phyloP scores from a whole-genome alignment of 2,329 filamentous ascomycete species.

The Hymenoscyphus occultus region DNA sequence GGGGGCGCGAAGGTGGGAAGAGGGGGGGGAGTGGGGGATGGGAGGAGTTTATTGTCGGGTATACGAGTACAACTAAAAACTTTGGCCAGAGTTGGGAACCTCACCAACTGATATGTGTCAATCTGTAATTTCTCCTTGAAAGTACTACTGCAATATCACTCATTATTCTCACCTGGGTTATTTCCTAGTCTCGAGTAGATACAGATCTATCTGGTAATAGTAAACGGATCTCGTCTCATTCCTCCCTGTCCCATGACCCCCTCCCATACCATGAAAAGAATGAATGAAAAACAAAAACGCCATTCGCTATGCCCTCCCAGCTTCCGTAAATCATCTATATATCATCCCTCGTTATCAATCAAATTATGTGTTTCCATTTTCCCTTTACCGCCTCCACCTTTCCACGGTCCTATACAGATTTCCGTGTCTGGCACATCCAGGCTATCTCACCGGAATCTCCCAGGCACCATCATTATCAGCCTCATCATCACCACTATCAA shows the following conservation, averaged over 20 bases:
- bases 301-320: conserved; percentile 9
- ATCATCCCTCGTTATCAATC: not conserved
- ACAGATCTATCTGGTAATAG: not conserved
- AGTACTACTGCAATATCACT: no score
- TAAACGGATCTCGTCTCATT: not conserved
- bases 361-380: not conserved
- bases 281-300: conserved; percentile 31
- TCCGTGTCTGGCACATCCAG: not conserved
- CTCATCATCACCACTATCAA: conserved; percentile 41
- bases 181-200: not conserved
- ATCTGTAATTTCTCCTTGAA: no score
- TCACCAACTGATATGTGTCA: no score
- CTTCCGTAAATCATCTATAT: not conserved
- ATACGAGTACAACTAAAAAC: no score
- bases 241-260: not conserved
- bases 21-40: no score
- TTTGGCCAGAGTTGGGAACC: no score
- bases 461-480: conserved; percentile 44
- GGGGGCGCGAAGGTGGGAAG: no score
- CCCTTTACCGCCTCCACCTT: not conserved
- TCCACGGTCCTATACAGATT: not conserved
- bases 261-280: not conserved
- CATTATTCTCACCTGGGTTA: not conserved
- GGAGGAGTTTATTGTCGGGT: no score
- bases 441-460: conserved; percentile 40